phyloP scores from a whole-genome alignment of 805 yeast species.

The Pichia nakasei region DNA sequence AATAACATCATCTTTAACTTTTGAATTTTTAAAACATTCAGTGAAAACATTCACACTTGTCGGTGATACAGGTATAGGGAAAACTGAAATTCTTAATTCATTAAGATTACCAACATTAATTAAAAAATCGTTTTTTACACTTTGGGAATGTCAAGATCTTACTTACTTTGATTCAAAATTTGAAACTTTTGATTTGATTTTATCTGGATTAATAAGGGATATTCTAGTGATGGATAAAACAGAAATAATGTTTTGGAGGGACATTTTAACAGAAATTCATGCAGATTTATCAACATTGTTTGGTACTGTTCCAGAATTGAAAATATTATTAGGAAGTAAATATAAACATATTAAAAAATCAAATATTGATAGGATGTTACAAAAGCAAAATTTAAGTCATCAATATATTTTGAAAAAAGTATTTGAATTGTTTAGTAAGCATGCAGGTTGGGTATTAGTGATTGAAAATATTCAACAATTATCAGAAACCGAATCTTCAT shows the following conservation, averaged over 20 bases:
- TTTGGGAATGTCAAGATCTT: slow-evolving; percentile 24
- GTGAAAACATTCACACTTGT: slow-evolving; percentile 26
- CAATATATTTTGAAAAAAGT: slow-evolving; percentile 35
- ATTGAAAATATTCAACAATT: slow-evolving; percentile 41
- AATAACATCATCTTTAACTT: slow-evolving; percentile 18
- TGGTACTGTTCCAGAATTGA: slow-evolving; percentile 36
- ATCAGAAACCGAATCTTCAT: slow-evolving; percentile 25
- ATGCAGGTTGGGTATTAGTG: slow-evolving; percentile 34
- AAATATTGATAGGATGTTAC: slow-evolving; percentile 12
- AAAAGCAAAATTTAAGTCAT: slow-evolving; percentile 32
- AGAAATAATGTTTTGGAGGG: slow-evolving; percentile 33
- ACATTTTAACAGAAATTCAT: slow-evolving; percentile 30
- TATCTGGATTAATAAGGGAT: slow-evolving; percentile 31
- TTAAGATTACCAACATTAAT: slow-evolving; percentile 29
- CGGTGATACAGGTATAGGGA: slow-evolving; percentile 41
- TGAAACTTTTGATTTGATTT: slow-evolving; percentile 10
- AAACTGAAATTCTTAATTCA: slow-evolving; percentile 33
- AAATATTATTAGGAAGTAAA: slow-evolving; percentile 33
- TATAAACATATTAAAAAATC: slow-evolving; percentile 24
- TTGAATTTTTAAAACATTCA: slow-evolving; percentile 14
- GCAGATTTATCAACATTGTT: slow-evolving; percentile 35
- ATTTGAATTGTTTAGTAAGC: slow-evolving; percentile 31
- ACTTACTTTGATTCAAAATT: slow-evolving; percentile 17
- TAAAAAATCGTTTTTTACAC: slow-evolving; percentile 24
- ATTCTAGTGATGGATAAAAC: slow-evolving; percentile 31